Base-by-base conservation (phyloP, 2,329 filamentous ascomycete species). In the Aspergillus sp. region DNA sequence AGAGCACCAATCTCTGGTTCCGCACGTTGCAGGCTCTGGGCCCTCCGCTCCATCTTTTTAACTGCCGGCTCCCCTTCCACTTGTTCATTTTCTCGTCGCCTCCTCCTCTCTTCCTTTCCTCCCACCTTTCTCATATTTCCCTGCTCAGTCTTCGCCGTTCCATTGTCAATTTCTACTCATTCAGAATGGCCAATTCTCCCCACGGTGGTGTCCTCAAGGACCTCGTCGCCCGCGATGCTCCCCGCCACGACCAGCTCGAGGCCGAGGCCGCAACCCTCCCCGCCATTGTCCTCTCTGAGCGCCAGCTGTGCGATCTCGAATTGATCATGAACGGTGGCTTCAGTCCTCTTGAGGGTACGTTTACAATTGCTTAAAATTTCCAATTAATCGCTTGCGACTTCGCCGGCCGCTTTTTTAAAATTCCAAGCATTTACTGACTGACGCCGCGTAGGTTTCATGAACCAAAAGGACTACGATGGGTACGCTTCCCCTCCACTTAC, bases 161-260 rank as follows among this genome's bases (percentile, higher is more conserved):
- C 59, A 40, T 50, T 59, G 54, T 50, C 49, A 48, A 7, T 52
- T 27, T 8, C 22, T 39, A 8, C 27, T 20, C 20, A 47, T 51
- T 56, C 64, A 72, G 57, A 61, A 82, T 81, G 78, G 80, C 81
- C 66, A 82, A 82, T 67, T 65, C 75, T 70, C 90, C 90, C 66
- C 89, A 95, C 74, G 93, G 93, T 80, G 95, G 95, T 73, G 83
- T 93, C 83, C 90, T 99, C 73, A 98, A 98, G 89, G 95, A 99
- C 83, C 86, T 99, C 75, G 85, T 98, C 69, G 93, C 92, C 66
- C 89, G 95, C 80, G 95, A 99, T 85, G 85, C 88, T 63, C 90
- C 90, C 67, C 87, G 89, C 72, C 89, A 95, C 66, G 83, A 83
- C 63, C 82, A 96, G 81, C 89, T 99, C 63, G 80, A 82, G 56